These are phyloP conservation scores for Cutaneotrichosporon cavernicola DNA, from an alignment of 1,284 basidiomycete species.

Conservation along the genomic window DNA sequence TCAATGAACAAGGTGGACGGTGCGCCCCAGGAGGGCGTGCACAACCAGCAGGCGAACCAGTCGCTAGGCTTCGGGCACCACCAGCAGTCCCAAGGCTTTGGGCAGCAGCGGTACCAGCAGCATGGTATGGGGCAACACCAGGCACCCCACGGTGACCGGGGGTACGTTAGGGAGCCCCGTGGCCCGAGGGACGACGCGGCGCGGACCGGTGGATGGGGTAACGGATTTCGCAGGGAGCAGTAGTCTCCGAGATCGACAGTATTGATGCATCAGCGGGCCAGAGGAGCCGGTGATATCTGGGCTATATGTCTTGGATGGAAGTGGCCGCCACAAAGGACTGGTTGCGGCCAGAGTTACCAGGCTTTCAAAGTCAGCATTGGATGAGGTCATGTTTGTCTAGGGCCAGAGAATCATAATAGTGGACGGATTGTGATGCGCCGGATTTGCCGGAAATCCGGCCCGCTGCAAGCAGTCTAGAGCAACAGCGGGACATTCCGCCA, in stretches of 20 bases:
- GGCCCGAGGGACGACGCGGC: slow-evolving; percentile 22
- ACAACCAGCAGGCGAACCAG: slow-evolving; percentile 9
- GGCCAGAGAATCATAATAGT: too few species aligned
- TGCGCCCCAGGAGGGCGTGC: slow-evolving; percentile 3
- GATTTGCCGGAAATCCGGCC: too few species aligned
- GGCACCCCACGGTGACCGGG: background rate
- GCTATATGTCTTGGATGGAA: background rate
- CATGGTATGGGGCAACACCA: background rate
- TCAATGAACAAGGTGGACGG: slow-evolving; percentile 19
- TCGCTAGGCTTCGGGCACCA: slow-evolving; percentile 4
- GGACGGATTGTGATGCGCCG: too few species aligned
- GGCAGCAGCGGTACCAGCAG: slow-evolving; percentile 1
- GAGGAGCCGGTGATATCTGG: slow-evolving; percentile 1
- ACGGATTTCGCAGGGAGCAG: slow-evolving; percentile 28
- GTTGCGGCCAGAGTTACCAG: too few species aligned
- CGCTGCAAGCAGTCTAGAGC: too few species aligned
- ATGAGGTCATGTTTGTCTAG: too few species aligned
- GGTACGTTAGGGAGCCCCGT: slow-evolving; percentile 20
- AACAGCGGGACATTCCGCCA: too few species aligned
- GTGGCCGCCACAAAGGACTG: background rate
- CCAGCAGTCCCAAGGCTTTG: slow-evolving; percentile 14
- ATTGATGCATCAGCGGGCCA: slow-evolving; percentile 10
- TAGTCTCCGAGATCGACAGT: slow-evolving; percentile 1
- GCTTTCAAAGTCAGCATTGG: too few species aligned
- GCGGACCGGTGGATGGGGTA: slow-evolving; percentile 23